A percentile compares a stretch with the other conserved stretches of the same genome.
phyloP scores from a whole-genome alignment of 805 yeast species.

The Suhomyces xylopsoci region DNA sequence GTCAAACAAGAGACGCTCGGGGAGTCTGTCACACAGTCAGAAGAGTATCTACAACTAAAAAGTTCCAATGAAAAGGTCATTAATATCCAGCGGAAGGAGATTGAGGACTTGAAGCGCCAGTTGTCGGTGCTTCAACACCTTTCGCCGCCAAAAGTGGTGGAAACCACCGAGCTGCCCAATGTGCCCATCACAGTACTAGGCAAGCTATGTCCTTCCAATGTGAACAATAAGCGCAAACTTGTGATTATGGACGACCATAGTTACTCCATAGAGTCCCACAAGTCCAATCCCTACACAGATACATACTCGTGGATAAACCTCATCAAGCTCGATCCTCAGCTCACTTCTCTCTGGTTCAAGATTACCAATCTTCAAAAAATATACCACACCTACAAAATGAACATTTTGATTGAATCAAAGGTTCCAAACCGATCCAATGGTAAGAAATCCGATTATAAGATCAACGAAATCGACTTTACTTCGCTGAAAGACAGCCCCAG shows the following conservation, averaged over 20 bases:
- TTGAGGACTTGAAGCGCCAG: constrained; percentile 31
- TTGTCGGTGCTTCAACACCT: constrained; percentile 17
- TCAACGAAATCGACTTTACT: constrained; percentile 28
- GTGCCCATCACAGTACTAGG: constrained; percentile 16
- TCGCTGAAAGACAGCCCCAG: constrained; percentile 8
- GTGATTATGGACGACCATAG: constrained; percentile 16
- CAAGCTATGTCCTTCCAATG: constrained; percentile 18
- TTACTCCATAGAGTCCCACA: constrained; percentile 8
- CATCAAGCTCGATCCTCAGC: constrained; percentile 37
- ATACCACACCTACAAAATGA: constrained; percentile 36
- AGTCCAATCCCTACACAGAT: constrained; percentile 13
- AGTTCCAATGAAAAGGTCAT: constrained; percentile 20
- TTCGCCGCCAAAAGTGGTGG: constrained; percentile 1
- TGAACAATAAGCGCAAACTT: constrained; percentile 8
- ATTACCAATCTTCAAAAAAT: constrained; percentile 40
- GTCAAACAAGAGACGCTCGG: neutral
- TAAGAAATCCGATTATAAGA: constrained; percentile 11
- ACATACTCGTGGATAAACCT: constrained; percentile 40
- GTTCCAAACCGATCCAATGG: neutral
- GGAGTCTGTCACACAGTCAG: constrained; percentile 10
- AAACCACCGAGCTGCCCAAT: neutral
- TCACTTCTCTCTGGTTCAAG: constrained; percentile 39
- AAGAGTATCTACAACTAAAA: constrained; percentile 16
- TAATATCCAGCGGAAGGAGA: constrained; percentile 25
- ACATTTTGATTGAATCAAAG: constrained; percentile 10